Percentiles rank a stretch among this genome's conserved stretches.
Conservation (phyloP, 257 asterid species). For the Nicotiana tomentosiformis region DNA sequence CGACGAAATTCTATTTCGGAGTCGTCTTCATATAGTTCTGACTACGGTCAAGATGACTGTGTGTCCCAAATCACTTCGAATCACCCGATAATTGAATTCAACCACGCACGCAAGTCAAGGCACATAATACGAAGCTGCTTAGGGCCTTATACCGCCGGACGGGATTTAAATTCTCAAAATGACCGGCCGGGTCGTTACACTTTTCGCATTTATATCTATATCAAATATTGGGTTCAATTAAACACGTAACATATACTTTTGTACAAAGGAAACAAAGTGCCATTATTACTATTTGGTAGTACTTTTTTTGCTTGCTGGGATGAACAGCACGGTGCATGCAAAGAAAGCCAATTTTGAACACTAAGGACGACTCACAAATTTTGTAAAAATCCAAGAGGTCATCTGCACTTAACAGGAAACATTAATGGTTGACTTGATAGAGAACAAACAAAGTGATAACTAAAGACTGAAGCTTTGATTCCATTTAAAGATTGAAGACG, state of each 20-base stretch:
- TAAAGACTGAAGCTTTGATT: background rate
- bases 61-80: too few relatives aligned
- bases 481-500: background rate
- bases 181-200: too few relatives aligned
- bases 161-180: too few relatives aligned
- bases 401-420: background rate
- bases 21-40: too few relatives aligned
- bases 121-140: too few relatives aligned
- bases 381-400: background rate
- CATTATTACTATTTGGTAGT: background rate
- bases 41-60: too few relatives aligned
- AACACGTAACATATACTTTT: too few relatives aligned
- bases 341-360: background rate
- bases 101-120: too few relatives aligned
- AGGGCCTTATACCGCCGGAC: accelerated
- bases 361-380: background rate
- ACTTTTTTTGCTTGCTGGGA: background rate
- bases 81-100: too few relatives aligned
- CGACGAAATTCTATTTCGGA: too few relatives aligned
- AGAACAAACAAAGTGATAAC: background rate
- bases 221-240: too few relatives aligned
- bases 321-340: background rate
- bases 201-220: too few relatives aligned
- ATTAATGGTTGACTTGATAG: background rate
- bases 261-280: background rate